Evolutionary conservation across 768 basidiomycete genomes (phyloP), one percentile per base, ranked within the genome.

Genomic region (Leucocoprinus leucothites): DNA sequence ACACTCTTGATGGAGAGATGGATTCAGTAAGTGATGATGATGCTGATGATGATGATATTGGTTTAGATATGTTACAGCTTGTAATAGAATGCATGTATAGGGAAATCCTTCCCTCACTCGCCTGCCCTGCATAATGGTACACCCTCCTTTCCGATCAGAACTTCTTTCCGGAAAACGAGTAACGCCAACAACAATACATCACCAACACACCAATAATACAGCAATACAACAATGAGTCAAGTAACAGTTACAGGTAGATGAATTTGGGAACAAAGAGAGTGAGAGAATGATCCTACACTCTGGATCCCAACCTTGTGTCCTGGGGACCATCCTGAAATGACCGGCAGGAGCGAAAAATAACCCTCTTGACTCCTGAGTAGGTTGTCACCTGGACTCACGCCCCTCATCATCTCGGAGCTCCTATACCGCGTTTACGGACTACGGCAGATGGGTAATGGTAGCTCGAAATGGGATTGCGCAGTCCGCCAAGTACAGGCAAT

Each of bases 141-240:
- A 50, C 35, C n/a, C 18, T 51, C 41, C 22, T 64, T 71, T 70
- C 70, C 71, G 71, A 74, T 74, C 73, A 73, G 73, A 74, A 70
- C 64, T 74, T 73, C 71, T 70, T 67, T 71, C 68, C 68, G 60
- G 63, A 66, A 66, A 56, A 55, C 26, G 41, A 42, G n/a, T 42
- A 31, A 36, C 31, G 48, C 22, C 36, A 45, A 51, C 24, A 45
- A 48, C 51, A 58, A 36, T 47, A 59, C 54, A 57, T 56, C 35
- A 42, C 34, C 56, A 56, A 47, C 21, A 36, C 57, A 61, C 56
- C 28, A 57, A 43, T 22, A 51, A 53, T 24, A 51, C n/a, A n/a
- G n/a, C n/a, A n/a, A n/a, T n/a, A n/a, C n/a, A n/a, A n/a, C n/a
- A n/a, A n/a, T n/a, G n/a, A n/a, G n/a, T n/a, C n/a, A n/a, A n/a